Evolutionary conservation across 2,329 filamentous ascomycete species (phyloP), one percentile per base, ranked within the genome.

Genomic region (Aspergillus persii): DNA sequence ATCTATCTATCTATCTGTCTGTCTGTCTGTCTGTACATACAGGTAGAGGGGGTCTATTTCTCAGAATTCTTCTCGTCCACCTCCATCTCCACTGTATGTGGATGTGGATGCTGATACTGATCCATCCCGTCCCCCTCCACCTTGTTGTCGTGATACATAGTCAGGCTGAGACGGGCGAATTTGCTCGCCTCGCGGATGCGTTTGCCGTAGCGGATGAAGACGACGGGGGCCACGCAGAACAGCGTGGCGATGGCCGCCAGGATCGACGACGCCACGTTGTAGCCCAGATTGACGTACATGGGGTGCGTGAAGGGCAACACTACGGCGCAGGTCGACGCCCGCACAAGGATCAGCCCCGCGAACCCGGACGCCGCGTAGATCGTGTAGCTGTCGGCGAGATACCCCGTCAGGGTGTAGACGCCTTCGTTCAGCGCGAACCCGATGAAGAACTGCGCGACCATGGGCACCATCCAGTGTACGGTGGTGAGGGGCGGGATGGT

Each of bases 361-460:
- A 66, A 59, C 0, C 52, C 65, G 8, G 59, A 61, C 0, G 62
- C 56, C 1, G 65, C 59, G 54, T 66, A 67, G 8, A 57, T 52
- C 8, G 57, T 54, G 46, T 66, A 66, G n/a, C 59, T 60, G 52
- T 66, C 64, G 0, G 63, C 62, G 4, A 67, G 53, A 47, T 67
- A 65, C 2, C 58, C 53, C 8, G 26, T 58, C 4, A 60, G 46
- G 3, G 56, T 61, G 29, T 59, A 64, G 7, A 52, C 39, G 46
- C 63, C 49, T 26, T 58, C 57, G 26, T 62, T 65, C 12, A 58
- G 58, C 3, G 39, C 64, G 27, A 63, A 59, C 3, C 62, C 62
- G 47, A 63, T 54, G 1, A 58, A 53, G 30, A 61, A 31, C 6
- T 41, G 36, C 36, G 36, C 36, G 4, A 62, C 41, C 1, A 56